Conservation (phyloP, 2,329 filamentous ascomycete genomes). For the Sphaceloma murrayae region DNA sequence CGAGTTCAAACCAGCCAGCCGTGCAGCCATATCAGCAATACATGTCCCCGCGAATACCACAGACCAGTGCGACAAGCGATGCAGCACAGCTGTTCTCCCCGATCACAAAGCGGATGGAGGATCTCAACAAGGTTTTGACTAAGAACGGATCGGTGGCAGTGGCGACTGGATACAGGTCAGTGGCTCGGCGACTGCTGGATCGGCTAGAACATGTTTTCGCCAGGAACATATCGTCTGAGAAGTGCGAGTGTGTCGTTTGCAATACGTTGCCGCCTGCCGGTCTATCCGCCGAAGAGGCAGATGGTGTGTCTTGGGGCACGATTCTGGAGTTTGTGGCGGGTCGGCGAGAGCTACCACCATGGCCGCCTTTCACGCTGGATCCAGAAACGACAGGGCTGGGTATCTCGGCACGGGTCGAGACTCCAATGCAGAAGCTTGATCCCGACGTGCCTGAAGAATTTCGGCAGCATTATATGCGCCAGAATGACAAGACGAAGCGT, state of each 20-base stretch:
- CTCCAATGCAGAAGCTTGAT: conserved; percentile 69
- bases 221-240: conserved; percentile 75
- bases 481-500: conserved; percentile 86
- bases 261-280: conserved; percentile 37
- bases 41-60: conserved; percentile 38
- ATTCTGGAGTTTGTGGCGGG: conserved; percentile 89
- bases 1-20: conserved; percentile 47
- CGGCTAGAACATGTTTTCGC: conserved; percentile 90
- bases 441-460: conserved; percentile 92
- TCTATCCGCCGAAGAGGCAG: conserved; percentile 45
- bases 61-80: conserved; percentile 38
- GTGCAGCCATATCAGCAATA: conserved; percentile 49
- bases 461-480: conserved; percentile 80
- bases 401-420: conserved; percentile 39
- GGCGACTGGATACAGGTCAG: conserved; percentile 86
- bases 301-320: conserved; percentile 86
- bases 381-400: conserved; percentile 48
- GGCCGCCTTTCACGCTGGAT: conserved; percentile 74
- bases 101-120: conserved; percentile 71
- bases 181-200: conserved; percentile 83
- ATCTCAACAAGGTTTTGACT: conserved; percentile 71
- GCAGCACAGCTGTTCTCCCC: conserved; percentile 70
- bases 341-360: conserved; percentile 70
- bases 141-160: conserved; percentile 87
- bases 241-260: conserved; percentile 82